These are phyloP conservation scores for Penicillium vulpinum DNA, from an alignment of 2,329 filamentous ascomycete genomes.

Conservation along the genomic window DNA sequence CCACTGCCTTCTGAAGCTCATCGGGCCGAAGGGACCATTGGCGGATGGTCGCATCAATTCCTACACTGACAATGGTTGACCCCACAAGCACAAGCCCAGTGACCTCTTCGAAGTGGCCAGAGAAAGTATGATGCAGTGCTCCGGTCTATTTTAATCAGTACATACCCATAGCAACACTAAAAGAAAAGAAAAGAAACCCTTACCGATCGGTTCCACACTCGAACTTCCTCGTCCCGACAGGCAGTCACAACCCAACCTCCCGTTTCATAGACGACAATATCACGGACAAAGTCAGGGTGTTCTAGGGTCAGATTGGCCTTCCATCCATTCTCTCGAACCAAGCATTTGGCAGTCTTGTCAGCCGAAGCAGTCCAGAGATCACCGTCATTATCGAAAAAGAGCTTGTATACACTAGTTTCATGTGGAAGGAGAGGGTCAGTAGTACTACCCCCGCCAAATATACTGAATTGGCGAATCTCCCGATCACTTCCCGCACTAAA, in stretches of 20 bases:
- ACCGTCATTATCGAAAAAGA: conserved; percentile 69
- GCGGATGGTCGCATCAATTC: conserved; percentile 86
- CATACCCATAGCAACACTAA: not conserved
- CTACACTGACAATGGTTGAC: conserved; percentile 69
- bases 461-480: conserved; percentile 67
- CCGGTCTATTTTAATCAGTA: conserved; percentile 56
- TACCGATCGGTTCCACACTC: conserved; percentile 75
- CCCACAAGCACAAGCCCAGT: conserved; percentile 71
- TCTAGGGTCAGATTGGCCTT: conserved; percentile 68
- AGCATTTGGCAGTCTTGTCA: conserved; percentile 82
- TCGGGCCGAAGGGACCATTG: conserved; percentile 72
- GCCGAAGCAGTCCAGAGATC: conserved; percentile 93
- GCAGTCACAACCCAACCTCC: conserved; percentile 81
- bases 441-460: conserved; percentile 44
- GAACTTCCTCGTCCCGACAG: conserved; percentile 86
- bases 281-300: conserved; percentile 89
- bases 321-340: conserved; percentile 69
- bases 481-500: conserved; percentile 80
- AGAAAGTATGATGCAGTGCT: conserved; percentile 69
- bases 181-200: conserved; percentile 16
- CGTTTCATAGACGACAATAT: conserved; percentile 67
- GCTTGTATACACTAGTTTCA: conserved; percentile 84
- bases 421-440: conserved; percentile 70
- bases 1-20: conserved; percentile 59
- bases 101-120: conserved; percentile 91